Conservation (phyloP, 805 yeast species). For the Wilhelminamyces savonicus region DNA sequence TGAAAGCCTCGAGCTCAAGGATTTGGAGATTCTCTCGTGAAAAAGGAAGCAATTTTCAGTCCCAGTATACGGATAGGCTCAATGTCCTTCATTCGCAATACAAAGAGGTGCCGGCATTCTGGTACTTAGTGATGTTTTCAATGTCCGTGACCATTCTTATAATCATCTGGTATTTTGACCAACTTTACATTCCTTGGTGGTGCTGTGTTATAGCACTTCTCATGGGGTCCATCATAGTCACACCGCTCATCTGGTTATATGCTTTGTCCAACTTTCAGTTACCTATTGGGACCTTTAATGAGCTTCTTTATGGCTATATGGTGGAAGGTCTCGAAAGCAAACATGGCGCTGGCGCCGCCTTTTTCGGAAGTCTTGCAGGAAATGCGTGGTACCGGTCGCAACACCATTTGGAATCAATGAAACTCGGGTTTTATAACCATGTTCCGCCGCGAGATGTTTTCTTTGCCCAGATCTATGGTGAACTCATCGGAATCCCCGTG, state of each 20-base stretch:
- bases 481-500: conserved; percentile 14
- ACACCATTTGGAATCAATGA: conserved; percentile 13
- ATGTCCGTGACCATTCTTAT: conserved; percentile 1
- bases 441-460: conserved; percentile 11
- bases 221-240: conserved; percentile 40
- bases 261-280: conserved; percentile 48
- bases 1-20: conserved; percentile 15
- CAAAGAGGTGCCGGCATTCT: conserved; percentile 6
- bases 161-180: conserved; percentile 3
- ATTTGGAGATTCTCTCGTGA: too few species aligned
- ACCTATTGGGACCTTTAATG: conserved; percentile 48
- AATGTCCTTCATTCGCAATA: conserved; percentile 10
- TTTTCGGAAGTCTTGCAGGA: conserved; percentile 14
- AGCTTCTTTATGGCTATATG: conserved; percentile 41
- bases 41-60: too few species aligned
- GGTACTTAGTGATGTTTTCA: conserved; percentile 8
- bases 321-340: conserved; percentile 15
- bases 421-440: conserved; percentile 13
- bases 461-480: conserved; percentile 12
- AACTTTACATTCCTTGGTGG: conserved; percentile 38
- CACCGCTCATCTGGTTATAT: conserved; percentile 44
- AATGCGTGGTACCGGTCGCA: conserved; percentile 15
- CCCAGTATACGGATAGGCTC: conserved; percentile 7
- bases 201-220: conserved; percentile 37
- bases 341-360: conserved; percentile 14